A percentile compares a stretch with the other conserved stretches of the same genome.
phyloP scores from a whole-genome alignment of 192 early-diverging fungal species.

The Coemansia sp. region DNA sequence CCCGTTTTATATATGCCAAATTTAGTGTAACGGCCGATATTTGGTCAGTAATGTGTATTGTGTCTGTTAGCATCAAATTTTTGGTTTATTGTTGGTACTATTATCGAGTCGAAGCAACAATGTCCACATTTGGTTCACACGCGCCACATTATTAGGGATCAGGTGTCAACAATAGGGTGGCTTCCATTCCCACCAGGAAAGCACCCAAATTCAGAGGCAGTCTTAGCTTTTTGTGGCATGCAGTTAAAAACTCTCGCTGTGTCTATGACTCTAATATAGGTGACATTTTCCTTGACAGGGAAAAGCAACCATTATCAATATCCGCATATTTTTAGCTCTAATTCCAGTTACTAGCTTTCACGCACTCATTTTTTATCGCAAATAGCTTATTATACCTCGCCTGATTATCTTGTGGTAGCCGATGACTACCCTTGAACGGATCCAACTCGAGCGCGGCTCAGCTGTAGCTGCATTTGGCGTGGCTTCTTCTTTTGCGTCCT shows the following conservation, averaged over 20 bases:
- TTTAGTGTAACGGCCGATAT: too few relatives aligned
- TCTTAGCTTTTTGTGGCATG: too few relatives aligned
- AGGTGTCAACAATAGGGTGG: neutral
- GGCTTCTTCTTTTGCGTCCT: neutral
- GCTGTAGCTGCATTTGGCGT: neutral
- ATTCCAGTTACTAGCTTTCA: neutral
- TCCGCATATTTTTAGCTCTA: neutral
- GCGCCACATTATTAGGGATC: neutral
- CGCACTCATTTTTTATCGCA: too few relatives aligned
- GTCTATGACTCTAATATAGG: neutral
- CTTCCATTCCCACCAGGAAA: neutral
- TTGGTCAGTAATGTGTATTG: constrained; percentile 41
- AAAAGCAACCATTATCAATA: neutral
- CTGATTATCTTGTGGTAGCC: neutral
- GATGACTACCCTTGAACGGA: neutral
- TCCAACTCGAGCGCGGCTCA: neutral
- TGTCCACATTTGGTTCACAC: neutral
- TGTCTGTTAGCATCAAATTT: neutral
- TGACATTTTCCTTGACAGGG: neutral
- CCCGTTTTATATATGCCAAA: neutral
- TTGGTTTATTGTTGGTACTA: neutral
- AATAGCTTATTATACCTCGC: neutral
- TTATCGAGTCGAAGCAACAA: neutral
- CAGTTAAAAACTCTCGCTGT: too few relatives aligned
- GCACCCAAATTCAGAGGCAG: too few relatives aligned